These are phyloP conservation scores for Phytopythium montanum DNA, from an alignment of 352 stramenopile genomes.

Conservation along the genomic window DNA sequence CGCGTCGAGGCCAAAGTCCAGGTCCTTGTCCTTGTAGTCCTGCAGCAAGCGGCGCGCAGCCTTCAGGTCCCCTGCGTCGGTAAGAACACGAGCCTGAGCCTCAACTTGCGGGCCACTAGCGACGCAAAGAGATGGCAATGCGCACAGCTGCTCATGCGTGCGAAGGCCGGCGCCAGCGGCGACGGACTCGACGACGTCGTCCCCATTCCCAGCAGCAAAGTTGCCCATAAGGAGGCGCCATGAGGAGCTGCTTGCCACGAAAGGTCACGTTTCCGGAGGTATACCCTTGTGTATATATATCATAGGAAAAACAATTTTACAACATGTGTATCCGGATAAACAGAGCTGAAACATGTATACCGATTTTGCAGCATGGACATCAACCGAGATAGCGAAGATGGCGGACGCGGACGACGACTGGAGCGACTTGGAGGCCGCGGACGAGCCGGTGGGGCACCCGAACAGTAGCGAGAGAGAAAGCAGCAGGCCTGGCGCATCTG, in stretches of 20 bases:
- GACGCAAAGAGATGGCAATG: not conserved
- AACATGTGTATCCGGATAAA: not conserved
- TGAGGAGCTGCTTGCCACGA: not conserved
- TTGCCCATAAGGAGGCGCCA: not conserved
- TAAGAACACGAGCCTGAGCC: not conserved
- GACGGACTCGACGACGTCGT: slow-evolving; percentile 36
- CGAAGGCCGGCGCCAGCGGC: slow-evolving; percentile 38
- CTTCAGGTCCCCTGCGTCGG: slow-evolving; percentile 47
- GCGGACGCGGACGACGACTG: slow-evolving; percentile 8
- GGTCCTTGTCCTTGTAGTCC: slow-evolving; percentile 73
- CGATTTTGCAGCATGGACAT: not conserved
- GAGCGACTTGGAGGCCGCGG: slow-evolving; percentile 4
- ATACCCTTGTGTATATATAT: not conserved
- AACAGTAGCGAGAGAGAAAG: no score
- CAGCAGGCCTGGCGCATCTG: no score
- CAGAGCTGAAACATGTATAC: not conserved
- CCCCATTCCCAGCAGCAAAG: slow-evolving; percentile 33
- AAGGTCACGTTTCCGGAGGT: slow-evolving; percentile 1
- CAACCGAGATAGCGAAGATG: slow-evolving; percentile 1
- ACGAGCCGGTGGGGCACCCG: not conserved
- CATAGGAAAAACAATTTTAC: not conserved
- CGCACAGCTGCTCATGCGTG: slow-evolving; percentile 54
- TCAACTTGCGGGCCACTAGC: not conserved
- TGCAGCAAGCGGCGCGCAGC: slow-evolving; percentile 36
- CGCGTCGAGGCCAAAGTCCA: slow-evolving; percentile 66